Conservation (phyloP, 1,139 yeast genomes). For the Zygosaccharomyces sapae region DNA sequence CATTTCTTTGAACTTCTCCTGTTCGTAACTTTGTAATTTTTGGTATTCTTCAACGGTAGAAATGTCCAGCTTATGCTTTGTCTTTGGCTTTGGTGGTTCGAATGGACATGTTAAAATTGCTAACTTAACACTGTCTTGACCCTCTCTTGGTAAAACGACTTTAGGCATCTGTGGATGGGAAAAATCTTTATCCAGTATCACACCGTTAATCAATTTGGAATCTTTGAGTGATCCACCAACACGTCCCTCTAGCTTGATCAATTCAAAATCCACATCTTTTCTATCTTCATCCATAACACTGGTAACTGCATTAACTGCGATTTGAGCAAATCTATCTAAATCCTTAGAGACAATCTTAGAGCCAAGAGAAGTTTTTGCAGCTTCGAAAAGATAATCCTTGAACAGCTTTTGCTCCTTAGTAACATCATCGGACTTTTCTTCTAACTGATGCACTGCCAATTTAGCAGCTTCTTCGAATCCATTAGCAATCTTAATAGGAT, state of each 20-base stretch:
- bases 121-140: constrained; percentile 65
- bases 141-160: constrained; percentile 41
- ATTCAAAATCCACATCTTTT: constrained; percentile 93
- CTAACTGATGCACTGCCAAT: constrained; percentile 75
- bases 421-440: constrained; percentile 55
- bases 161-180: constrained; percentile 99
- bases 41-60: constrained; percentile 88
- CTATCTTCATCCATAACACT: constrained; percentile 89
- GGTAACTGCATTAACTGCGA: constrained; percentile 95
- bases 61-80: constrained; percentile 94
- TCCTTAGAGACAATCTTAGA: constrained; percentile 92
- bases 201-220: constrained; percentile 81
- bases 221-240: constrained; percentile 92
- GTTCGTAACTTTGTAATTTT: constrained; percentile 86
- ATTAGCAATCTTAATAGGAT: constrained; percentile 93
- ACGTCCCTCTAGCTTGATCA: constrained; percentile 92
- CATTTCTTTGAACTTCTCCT: constrained; percentile 86
- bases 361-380: constrained; percentile 93
- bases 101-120: constrained; percentile 97
- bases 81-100: constrained; percentile 99
- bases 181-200: constrained; percentile 90
- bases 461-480: constrained; percentile 98
- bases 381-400: constrained; percentile 63
- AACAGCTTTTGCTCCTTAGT: constrained; percentile 38
- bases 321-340: constrained; percentile 88